phyloP scores from a whole-genome alignment of 2,329 filamentous ascomycete genomes.

The Claviceps sp. region DNA sequence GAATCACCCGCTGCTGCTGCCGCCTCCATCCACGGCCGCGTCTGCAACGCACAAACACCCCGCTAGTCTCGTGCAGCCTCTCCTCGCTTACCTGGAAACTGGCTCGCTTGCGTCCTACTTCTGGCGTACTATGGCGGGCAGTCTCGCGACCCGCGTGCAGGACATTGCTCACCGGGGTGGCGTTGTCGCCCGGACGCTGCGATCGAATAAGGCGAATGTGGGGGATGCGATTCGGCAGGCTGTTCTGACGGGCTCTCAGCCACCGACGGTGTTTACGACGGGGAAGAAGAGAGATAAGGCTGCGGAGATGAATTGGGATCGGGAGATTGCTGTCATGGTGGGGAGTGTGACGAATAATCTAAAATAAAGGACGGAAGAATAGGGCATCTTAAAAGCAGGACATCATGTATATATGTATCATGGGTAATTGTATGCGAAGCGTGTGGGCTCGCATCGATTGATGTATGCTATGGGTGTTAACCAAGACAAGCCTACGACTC shows the following conservation, averaged over 20 bases:
- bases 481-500: too few species aligned
- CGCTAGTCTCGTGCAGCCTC: constrained; percentile 53
- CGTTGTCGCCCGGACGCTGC: constrained; percentile 67
- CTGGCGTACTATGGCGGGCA: constrained; percentile 78
- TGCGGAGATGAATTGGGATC: constrained; percentile 55
- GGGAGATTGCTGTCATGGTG: constrained; percentile 91
- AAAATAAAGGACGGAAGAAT: constrained; percentile 13
- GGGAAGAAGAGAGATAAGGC: constrained; percentile 32
- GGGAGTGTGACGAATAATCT: constrained; percentile 58
- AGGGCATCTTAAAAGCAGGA: too few species aligned
- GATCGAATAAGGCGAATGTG: constrained; percentile 60
- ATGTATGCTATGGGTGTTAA: too few species aligned
- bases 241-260: constrained; percentile 62
- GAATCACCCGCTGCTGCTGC: constrained; percentile 52
- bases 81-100: constrained; percentile 72
- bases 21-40: constrained; percentile 8
- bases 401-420: neutral
- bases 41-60: constrained; percentile 22
- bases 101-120: constrained; percentile 81
- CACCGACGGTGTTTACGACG: constrained; percentile 41
- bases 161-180: constrained; percentile 77
- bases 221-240: constrained; percentile 70
- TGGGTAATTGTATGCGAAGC: too few species aligned
- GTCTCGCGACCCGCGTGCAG: constrained; percentile 62
- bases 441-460: too few species aligned